Percentiles rank a stretch among this genome's conserved stretches.
phyloP scores from a whole-genome alignment of 305 asterid genomes.

The Solanum hybrid region DNA sequence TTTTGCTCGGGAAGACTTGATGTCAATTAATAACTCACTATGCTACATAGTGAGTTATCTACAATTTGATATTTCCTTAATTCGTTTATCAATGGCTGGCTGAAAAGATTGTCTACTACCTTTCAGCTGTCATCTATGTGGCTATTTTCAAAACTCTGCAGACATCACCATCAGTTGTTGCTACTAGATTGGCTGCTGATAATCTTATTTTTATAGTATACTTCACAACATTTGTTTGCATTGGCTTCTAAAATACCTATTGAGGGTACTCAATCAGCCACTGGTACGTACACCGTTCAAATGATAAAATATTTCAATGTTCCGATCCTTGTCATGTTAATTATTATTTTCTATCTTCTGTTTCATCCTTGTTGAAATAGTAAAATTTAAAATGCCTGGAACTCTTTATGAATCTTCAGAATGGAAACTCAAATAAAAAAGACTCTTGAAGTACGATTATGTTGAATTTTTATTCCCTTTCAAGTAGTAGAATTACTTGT shows the following conservation, averaged over 20 bases:
- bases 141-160: conserved; percentile 78
- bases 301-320: neutral
- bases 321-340: neutral
- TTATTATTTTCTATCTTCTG: neutral
- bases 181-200: conserved; percentile 89
- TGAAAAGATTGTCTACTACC: neutral
- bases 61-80: neutral
- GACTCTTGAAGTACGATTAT: neutral
- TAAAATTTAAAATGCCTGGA: neutral
- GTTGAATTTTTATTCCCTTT: neutral
- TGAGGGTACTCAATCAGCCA: conserved; percentile 36
- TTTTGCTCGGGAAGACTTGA: no score
- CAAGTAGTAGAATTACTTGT: neutral
- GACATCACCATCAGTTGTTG: conserved; percentile 69
- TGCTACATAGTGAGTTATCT: no score
- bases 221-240: conserved; percentile 68
- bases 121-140: conserved; percentile 74
- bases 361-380: neutral
- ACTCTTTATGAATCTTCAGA: neutral
- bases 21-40: no score
- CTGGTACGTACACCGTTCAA: conserved; percentile 27
- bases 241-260: conserved; percentile 72
- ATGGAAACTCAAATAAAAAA: neutral
- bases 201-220: conserved; percentile 86
- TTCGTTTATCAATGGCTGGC: neutral